Base-by-base conservation (phyloP, 176 grass and related monocot genomes). In the Carex pumila region DNA sequence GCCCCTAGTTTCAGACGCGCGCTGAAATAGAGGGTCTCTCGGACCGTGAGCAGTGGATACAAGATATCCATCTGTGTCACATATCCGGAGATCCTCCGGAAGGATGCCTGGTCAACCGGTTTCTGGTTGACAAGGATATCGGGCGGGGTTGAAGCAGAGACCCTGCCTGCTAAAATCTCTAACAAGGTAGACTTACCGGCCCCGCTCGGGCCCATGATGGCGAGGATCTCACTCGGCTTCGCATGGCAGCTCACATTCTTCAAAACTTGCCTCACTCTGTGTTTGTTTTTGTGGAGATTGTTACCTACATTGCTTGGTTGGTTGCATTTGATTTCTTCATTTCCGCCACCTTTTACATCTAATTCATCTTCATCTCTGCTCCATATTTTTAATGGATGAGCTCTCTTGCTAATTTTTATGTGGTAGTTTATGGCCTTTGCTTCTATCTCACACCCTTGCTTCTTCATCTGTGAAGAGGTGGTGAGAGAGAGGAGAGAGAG, bases 161-260 rank as follows among this genome's bases (percentile, higher is more conserved):
- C 80, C 9, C 88, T 91, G 64, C 92, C 92, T 3, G 90, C 90
- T 0, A 91, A 81, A 76, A 94, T 89, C 88, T 94, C 92, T 21
- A 94, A 71, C 34, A 94, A 86, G 3, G 92, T 94, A 29, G 92
- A 94, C 69, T 94, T 94, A 30, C 89, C 89, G 9, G 92, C 92
- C 22, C 89, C 89, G 31, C 92, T 94, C 14, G 92, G 92, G 54
- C 92, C 90, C 8, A 94, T 85, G 80, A 94, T 90, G 66, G 92
- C 89, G 25, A 92, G 92, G 14, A 94, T 89, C 88, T 94, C 92
- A 22, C 67, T 80, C 6, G 88, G 84, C 61, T 84, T 87, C 1
- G 90, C 92, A 30, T 65, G 68, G 88, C 85, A 94, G 68, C 55
- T 56, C 37, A 94, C 93, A 83, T 90, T 87, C 81, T 86, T 91